Evolutionary conservation across 2,329 filamentous ascomycete genomes (phyloP).

Genomic region (Beauveria asiatica): DNA sequence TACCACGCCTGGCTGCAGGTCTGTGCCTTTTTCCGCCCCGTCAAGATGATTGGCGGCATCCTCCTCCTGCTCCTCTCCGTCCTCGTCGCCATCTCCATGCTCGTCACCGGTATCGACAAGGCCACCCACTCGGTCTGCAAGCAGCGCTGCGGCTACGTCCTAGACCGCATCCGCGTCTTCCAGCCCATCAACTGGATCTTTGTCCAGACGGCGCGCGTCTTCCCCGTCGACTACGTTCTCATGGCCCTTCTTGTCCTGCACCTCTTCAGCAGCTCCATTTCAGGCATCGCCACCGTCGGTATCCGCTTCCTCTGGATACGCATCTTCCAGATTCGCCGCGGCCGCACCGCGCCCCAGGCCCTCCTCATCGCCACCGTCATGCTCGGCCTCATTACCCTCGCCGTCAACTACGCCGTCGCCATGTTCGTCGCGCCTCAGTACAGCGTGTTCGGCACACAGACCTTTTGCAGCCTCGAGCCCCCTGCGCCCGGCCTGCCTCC

Average conservation of each 20-base stretch:
- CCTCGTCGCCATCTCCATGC: conserved; percentile 80
- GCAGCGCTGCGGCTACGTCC: conserved; percentile 80
- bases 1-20: conserved; percentile 71
- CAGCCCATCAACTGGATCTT: conserved; percentile 85
- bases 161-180: conserved; percentile 81
- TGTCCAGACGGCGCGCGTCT: conserved; percentile 69
- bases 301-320: conserved; percentile 95
- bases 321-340: conserved; percentile 84
- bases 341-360: conserved; percentile 84
- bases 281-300: conserved; percentile 77
- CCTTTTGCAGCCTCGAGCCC: conserved; percentile 72
- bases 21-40: conserved; percentile 72
- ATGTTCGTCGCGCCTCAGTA: conserved; percentile 97
- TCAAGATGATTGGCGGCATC: conserved; percentile 81
- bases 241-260: conserved; percentile 79
- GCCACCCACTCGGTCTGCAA: conserved; percentile 93
- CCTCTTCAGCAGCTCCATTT: conserved; percentile 80
- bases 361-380: conserved; percentile 85
- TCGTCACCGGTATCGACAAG: conserved; percentile 94
- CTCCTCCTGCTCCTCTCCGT: conserved; percentile 66
- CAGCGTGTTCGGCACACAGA: conserved; percentile 87
- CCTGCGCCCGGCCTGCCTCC: conserved; percentile 56
- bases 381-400: conserved; percentile 80
- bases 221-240: conserved; percentile 86
- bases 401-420: conserved; percentile 84